Conservation (phyloP, 345 rosid genomes). For the Mangifera indica region DNA sequence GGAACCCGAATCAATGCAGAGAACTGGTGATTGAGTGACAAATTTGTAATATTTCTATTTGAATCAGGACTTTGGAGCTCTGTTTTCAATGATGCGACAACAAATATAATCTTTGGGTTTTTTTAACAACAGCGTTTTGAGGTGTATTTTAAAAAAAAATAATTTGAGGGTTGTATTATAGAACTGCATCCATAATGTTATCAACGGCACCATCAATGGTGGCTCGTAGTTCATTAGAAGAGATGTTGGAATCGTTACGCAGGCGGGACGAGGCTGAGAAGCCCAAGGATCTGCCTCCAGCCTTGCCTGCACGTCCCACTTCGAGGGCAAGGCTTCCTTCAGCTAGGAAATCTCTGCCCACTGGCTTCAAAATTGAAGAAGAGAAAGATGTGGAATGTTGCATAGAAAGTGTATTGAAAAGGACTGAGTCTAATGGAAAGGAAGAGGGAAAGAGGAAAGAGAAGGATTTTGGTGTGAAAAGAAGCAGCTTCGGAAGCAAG, state of each 20-base stretch:
- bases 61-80: not conserved
- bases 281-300: constrained; percentile 83
- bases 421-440: constrained; percentile 29
- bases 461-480: constrained; percentile 48
- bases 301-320: constrained; percentile 83
- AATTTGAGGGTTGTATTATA: not conserved
- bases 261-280: constrained; percentile 63
- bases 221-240: constrained; percentile 91
- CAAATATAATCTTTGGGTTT: not conserved
- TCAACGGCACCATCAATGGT: constrained; percentile 65
- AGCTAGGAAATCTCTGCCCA: constrained; percentile 67
- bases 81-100: not conserved
- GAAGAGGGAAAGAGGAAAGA: constrained; percentile 74
- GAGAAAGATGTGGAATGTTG: constrained; percentile 28
- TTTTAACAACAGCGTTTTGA: not conserved
- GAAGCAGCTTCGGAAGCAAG: constrained; percentile 78
- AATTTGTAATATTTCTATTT: not conserved
- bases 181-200: constrained; percentile 50
- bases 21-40: not conserved
- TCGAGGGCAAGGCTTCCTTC: constrained; percentile 86
- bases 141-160: no score
- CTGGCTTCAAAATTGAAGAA: constrained; percentile 42
- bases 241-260: constrained; percentile 83
- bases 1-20: not conserved
- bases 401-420: constrained; percentile 16